A percentile compares a stretch with the other conserved stretches of the same genome.
Evolutionary conservation across 345 rosid species (phyloP).

Genomic region (Populus deltoides): DNA sequence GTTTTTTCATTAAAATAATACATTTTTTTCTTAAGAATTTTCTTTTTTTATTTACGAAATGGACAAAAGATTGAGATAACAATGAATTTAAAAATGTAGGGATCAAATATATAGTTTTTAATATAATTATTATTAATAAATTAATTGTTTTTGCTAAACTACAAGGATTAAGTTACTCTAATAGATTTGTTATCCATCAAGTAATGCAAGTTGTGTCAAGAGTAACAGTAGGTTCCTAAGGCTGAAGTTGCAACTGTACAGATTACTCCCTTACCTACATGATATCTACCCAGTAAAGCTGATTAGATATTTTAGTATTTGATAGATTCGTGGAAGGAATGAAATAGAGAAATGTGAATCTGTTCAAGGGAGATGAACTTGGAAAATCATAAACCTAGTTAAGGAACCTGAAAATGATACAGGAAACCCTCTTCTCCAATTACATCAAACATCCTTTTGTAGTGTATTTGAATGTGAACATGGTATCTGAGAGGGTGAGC

Average conservation of each 20-base stretch:
- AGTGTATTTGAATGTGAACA: neutral
- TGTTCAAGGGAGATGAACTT: neutral
- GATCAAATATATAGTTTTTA: neutral
- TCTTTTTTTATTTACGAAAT: neutral
- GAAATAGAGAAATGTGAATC: neutral
- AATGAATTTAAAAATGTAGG: neutral
- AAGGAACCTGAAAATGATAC: neutral
- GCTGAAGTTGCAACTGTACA: too few species aligned
- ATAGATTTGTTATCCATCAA: neutral
- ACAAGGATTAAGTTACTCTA: neutral
- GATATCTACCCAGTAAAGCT: too few species aligned
- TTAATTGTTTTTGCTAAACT: neutral
- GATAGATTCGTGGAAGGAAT: neutral
- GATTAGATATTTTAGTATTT: too few species aligned
- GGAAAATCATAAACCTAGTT: neutral
- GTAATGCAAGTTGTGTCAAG: too few species aligned
- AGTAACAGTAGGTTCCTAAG: neutral
- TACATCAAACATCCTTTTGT: neutral
- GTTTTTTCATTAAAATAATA: too few species aligned
- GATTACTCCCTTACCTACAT: too few species aligned
- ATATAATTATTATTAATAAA: too few species aligned
- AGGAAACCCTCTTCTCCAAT: neutral
- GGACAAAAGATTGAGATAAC: neutral
- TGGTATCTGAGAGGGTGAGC: neutral
- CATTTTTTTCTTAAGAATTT: too few species aligned